Evolutionary conservation across 768 basidiomycete genomes (phyloP), one percentile per base, ranked within the genome.

Genomic region (Hortiboletus flavorubellus): DNA sequence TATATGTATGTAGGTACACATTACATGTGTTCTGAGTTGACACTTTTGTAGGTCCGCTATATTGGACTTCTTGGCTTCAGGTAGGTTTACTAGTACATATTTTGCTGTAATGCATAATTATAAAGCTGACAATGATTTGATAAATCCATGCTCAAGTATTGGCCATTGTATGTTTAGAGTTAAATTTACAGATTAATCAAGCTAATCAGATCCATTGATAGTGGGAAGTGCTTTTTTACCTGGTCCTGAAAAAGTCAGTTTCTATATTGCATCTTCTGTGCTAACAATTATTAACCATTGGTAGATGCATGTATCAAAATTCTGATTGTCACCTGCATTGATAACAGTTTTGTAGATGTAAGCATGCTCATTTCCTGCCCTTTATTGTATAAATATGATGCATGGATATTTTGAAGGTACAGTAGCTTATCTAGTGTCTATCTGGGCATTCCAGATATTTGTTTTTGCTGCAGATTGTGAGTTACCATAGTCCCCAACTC

Each of bases 271-370:
- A 9, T 37, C 29, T 15, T 14, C 14, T 1, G 1, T 14, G 21
- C 21, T 21, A 7, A 29, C 18, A 14, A 37, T 11, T 8, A 35
- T 14, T 14, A 14, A 2, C 12, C 11, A 18, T n/a, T 5, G 9
- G 16, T 35, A 55, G 47, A 29, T 26, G 42, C 46, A 39, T 39
- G 37, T 7, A 23, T 30, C 5, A 29, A 4, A 26, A 48, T 29
- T 31, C 4, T 29, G 1, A 8, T 23, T 18, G 5, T n/a, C 4
- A 34, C 8, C 5, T 33, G 1, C 9, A 9, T 53, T 18, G 15
- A 23, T n/a, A 7, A 46, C 5, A 1, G 2, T 30, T 21, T 2
- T 14, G 21, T 23, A 61, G 60, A 5, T 61, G 60, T 59, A 59
- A 59, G 60, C 16, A 45, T 4, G 10, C 29, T 9, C 2, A 31